Percentiles rank a stretch among this genome's conserved stretches.
These are phyloP conservation scores for Drechslera avenae DNA, from an alignment of 2,329 filamentous ascomycete species.

Conservation along the genomic window DNA sequence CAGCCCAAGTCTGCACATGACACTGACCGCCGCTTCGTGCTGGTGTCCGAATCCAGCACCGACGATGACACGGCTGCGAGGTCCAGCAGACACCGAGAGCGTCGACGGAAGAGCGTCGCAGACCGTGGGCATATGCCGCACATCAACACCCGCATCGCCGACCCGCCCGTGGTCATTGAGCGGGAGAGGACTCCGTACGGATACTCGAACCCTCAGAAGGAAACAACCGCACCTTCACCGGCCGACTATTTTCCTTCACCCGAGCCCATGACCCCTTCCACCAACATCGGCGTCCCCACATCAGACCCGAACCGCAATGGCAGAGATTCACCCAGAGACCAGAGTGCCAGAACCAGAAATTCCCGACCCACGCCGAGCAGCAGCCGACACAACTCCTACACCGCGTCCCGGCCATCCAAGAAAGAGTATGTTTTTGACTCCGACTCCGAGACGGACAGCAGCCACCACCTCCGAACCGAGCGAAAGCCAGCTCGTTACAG, in stretches of 20 bases:
- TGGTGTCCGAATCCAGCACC: slow-evolving; percentile 51
- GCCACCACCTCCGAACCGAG: slow-evolving; percentile 34
- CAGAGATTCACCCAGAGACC: slow-evolving; percentile 22
- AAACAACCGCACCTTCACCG: slow-evolving; percentile 40
- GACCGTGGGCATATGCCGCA: slow-evolving; percentile 43
- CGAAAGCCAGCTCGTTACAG: slow-evolving; percentile 47
- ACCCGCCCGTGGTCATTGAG: slow-evolving; percentile 48
- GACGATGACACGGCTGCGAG: slow-evolving; percentile 10
- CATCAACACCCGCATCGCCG: slow-evolving; percentile 44
- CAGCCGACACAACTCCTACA: slow-evolving; percentile 31
- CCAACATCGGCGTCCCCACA: slow-evolving; percentile 33
- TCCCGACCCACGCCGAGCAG: slow-evolving; percentile 35
- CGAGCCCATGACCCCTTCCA: slow-evolving; percentile 52
- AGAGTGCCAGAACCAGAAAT: slow-evolving; percentile 31
- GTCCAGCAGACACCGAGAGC: slow-evolving; percentile 12
- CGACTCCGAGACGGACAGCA: slow-evolving; percentile 37
- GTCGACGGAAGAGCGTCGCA: slow-evolving; percentile 40
- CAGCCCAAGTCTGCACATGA: slow-evolving; percentile 36
- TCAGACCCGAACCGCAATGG: slow-evolving; percentile 28
- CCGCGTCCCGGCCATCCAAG: slow-evolving; percentile 22
- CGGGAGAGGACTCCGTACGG: slow-evolving; percentile 55
- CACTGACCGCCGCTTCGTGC: slow-evolving; percentile 69
- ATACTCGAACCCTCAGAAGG: slow-evolving; percentile 47
- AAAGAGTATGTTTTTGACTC: slow-evolving; percentile 40
- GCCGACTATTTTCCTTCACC: slow-evolving; percentile 56